Base-by-base conservation (phyloP, 305 asterid genomes). In the Plantago coronopus region DNA sequence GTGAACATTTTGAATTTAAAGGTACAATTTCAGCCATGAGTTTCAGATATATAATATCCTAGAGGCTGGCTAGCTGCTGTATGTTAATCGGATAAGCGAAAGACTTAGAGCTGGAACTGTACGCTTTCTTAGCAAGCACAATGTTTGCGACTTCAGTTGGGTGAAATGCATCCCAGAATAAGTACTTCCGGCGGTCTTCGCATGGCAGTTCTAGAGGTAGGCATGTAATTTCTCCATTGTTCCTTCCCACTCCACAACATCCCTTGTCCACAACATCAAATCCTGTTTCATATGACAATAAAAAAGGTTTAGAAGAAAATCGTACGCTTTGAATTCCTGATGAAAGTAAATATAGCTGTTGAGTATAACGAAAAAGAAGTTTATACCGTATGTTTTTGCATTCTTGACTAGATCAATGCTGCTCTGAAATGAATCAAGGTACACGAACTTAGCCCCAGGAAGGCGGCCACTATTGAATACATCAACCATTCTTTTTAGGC, bases 161-260 rank as follows among this genome's bases (percentile, higher is more conserved):
- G 72, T 87, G 96, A 74, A 90, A 90, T 13, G 97, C 96, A 51
- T 90, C 97, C 91, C 95, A 90, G 59, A 87, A 90, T 16, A 90
- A 10, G 79, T 85, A 85, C 23, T 75, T 81, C 31, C 29, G 63
- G 12, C 97, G 76, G 50, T 87, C 77, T 17, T 68, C 76, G 15
- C 96, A 90, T 10, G 97, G 91, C 17, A 58, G 76, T 64, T 83
- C 88, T 38, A 90, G 77, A 14, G 96, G 97, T 38, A 90, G 87
- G 59, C 97, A 90, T 18, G 97, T 87, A 68, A 87, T 80, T 75
- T 87, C 89, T 46, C 97, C 96, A 61, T 90, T 90, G 88, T 87
- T 87, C 64, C 64, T 81, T 25, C 97, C 96, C 59, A 90, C 97
- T 17, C 97, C 96, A 60, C 97, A 90, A 14, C 97, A 87, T 7